Conservation (phyloP, 768 basidiomycete genomes). For the Suillus alpinus region DNA sequence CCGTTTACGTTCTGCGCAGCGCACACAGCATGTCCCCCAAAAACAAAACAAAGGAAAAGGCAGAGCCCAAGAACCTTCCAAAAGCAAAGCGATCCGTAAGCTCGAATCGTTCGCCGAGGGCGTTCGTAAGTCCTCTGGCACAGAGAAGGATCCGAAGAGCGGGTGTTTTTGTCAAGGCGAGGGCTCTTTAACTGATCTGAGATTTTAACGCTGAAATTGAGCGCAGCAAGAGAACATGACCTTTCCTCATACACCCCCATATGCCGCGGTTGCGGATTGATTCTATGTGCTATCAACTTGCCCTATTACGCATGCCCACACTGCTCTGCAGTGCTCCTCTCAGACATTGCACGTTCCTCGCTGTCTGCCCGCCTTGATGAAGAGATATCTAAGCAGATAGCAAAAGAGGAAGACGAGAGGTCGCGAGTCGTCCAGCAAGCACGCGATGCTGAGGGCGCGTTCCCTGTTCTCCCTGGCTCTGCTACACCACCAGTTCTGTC, state of each 20-base stretch:
- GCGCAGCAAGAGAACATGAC: constrained; percentile 51
- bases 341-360: constrained; percentile 26
- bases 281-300: constrained; percentile 57
- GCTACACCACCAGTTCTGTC: constrained; percentile 8
- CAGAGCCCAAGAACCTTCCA: constrained; percentile 33
- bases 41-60: constrained; percentile 37
- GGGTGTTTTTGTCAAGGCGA: constrained; percentile 73
- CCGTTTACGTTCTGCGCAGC: constrained; percentile 33
- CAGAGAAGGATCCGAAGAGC: constrained; percentile 51
- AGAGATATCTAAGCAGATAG: constrained; percentile 41
- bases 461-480: constrained; percentile 46
- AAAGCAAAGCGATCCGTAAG: constrained; percentile 46
- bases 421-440: constrained; percentile 47
- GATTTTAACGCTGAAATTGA: not conserved
- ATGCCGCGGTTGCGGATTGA: constrained; percentile 57
- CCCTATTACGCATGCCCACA: constrained; percentile 56
- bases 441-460: constrained; percentile 53
- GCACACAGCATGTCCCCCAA: constrained; percentile 7
- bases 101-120: constrained; percentile 48
- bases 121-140: constrained; percentile 33
- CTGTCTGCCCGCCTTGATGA: constrained; percentile 44
- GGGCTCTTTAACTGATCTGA: constrained; percentile 5
- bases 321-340: constrained; percentile 43
- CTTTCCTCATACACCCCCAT: constrained; percentile 57
- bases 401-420: constrained; percentile 47